phyloP scores from a whole-genome alignment of 177 flowering plant genomes.

The Vitis hybrid region DNA sequence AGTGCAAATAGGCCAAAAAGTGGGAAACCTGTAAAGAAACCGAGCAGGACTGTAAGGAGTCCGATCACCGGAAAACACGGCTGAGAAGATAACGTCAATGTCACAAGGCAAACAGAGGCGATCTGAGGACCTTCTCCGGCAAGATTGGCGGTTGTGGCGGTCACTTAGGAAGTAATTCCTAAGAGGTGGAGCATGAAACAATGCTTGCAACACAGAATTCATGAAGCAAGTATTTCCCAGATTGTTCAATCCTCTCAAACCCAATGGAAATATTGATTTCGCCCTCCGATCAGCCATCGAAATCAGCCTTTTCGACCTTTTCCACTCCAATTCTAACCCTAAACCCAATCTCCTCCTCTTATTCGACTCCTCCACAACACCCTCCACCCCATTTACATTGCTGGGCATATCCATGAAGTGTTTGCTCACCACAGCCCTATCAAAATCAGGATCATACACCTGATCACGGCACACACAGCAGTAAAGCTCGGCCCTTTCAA shows the following conservation, averaged over 20 bases:
- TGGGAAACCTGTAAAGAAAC: slow-evolving; percentile 73
- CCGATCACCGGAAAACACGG: slow-evolving; percentile 72
- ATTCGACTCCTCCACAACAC: slow-evolving; percentile 26
- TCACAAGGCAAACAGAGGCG: slow-evolving; percentile 75
- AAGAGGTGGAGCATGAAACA: slow-evolving; percentile 81
- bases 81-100: slow-evolving; percentile 53
- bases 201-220: slow-evolving; percentile 85
- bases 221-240: slow-evolving; percentile 88
- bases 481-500: slow-evolving; percentile 77
- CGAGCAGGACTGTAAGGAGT: slow-evolving; percentile 80
- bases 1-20: slow-evolving; percentile 1
- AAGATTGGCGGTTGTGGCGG: slow-evolving; percentile 48
- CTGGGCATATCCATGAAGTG: slow-evolving; percentile 36
- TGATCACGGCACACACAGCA: slow-evolving; percentile 76
- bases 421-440: slow-evolving; percentile 50
- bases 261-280: slow-evolving; percentile 64
- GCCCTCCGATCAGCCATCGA: slow-evolving; percentile 42
- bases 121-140: slow-evolving; percentile 40
- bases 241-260: slow-evolving; percentile 89
- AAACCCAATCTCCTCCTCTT: slow-evolving; percentile 59
- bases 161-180: slow-evolving; percentile 70
- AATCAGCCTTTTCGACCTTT: slow-evolving; percentile 32
- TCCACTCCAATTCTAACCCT: slow-evolving; percentile 32
- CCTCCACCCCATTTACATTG: slow-evolving; percentile 26
- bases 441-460: slow-evolving; percentile 86